Evolutionary conservation across 176 grass and related monocot genomes (phyloP).

Genomic region (Lolium perenne): DNA sequence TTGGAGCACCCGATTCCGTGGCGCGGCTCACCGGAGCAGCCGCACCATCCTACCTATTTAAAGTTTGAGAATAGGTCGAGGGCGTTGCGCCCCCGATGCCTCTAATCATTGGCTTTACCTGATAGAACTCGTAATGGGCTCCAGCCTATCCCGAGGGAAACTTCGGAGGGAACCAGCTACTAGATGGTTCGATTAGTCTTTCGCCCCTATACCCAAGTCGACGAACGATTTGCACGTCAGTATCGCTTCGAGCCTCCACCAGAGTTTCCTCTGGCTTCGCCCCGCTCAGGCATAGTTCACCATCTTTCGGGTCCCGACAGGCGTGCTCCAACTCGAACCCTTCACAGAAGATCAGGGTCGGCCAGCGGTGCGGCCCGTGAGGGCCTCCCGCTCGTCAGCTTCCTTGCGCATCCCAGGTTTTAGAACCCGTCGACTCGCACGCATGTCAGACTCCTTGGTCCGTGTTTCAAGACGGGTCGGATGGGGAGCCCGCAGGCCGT

Average conservation of each 20-base stretch:
- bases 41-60: constrained; percentile 25
- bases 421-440: too few relatives aligned
- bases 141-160: constrained; percentile 74
- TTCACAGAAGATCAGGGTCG: constrained; percentile 66
- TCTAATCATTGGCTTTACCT: constrained; percentile 80
- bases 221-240: constrained; percentile 77
- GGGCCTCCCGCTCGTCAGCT: constrained; percentile 30
- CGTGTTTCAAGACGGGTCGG: constrained; percentile 81
- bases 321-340: constrained; percentile 80
- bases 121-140: constrained; percentile 67
- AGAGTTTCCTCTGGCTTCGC: constrained; percentile 73
- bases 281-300: constrained; percentile 80
- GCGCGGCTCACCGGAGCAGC: too few relatives aligned
- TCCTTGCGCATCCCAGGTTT: neutral
- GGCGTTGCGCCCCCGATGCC: constrained; percentile 46
- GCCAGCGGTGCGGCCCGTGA: constrained; percentile 49
- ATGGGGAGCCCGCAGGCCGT: constrained; percentile 38
- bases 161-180: constrained; percentile 89
- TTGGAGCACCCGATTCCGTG: constrained; percentile 52
- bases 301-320: constrained; percentile 81
- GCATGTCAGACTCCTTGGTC: constrained; percentile 70
- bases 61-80: constrained; percentile 51
- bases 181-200: constrained; percentile 97
- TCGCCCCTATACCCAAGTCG: constrained; percentile 91
- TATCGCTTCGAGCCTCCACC: constrained; percentile 77